Evolutionary conservation across 177 flowering plant species (phyloP).

Genomic region (Vitis hybrid): DNA sequence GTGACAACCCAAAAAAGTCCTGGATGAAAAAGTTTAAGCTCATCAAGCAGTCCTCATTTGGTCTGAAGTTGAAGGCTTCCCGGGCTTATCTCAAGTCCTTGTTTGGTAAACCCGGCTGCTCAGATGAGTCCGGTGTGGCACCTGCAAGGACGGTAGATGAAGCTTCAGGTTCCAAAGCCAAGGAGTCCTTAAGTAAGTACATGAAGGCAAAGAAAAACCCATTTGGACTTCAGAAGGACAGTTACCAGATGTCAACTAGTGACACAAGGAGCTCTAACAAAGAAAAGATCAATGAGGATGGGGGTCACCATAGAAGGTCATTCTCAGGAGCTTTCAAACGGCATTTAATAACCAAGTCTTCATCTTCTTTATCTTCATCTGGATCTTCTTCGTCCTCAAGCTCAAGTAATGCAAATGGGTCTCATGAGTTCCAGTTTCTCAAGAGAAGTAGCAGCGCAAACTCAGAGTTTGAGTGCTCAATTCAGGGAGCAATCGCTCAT

Average conservation of each 20-base stretch:
- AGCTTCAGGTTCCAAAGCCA: slow-evolving; percentile 19
- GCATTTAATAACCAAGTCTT: slow-evolving; percentile 36
- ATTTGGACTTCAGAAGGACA: slow-evolving; percentile 32
- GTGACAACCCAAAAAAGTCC: slow-evolving; percentile 31
- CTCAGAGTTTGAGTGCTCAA: slow-evolving; percentile 72
- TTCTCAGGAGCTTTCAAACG: slow-evolving; percentile 64
- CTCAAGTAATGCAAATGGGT: slow-evolving; percentile 39
- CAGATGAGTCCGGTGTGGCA: slow-evolving; percentile 26
- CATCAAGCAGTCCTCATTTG: slow-evolving; percentile 36
- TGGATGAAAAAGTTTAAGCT: slow-evolving; percentile 33
- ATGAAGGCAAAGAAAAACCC: slow-evolving; percentile 22
- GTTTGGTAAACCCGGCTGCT: slow-evolving; percentile 37
- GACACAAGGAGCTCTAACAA: slow-evolving; percentile 16
- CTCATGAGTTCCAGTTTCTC: slow-evolving; percentile 32
- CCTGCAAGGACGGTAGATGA: slow-evolving; percentile 27
- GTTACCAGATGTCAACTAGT: slow-evolving; percentile 6
- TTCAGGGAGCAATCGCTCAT: slow-evolving; percentile 92
- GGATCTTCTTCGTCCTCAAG: slow-evolving; percentile 35
- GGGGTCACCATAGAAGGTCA: slow-evolving; percentile 60
- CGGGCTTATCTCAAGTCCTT: slow-evolving; percentile 37
- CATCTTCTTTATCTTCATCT: slow-evolving; percentile 38
- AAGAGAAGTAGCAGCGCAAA: slow-evolving; percentile 66
- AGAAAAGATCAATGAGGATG: slow-evolving; percentile 29
- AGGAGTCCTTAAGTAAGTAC: slow-evolving; percentile 11
- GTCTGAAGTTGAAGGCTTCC: slow-evolving; percentile 44